Percentiles rank a stretch among this genome's conserved stretches.
phyloP scores from a whole-genome alignment of 1,284 basidiomycete genomes.

The Irpex rosettiformis region DNA sequence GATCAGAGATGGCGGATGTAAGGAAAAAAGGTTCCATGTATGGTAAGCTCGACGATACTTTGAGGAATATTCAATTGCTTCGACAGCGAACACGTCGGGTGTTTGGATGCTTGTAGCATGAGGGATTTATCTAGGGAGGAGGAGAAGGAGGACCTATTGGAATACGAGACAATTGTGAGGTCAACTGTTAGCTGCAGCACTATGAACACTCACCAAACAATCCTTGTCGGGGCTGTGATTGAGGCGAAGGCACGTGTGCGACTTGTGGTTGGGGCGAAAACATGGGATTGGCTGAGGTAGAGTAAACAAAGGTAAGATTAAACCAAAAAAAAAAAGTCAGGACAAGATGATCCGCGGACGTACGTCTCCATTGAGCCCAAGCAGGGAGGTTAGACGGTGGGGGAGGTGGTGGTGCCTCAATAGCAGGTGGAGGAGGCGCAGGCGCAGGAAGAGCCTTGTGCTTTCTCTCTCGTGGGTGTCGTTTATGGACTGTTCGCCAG shows the following conservation, averaged over 20 bases:
- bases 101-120: background rate
- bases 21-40: background rate
- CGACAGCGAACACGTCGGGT: background rate
- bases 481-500: conserved; percentile 69
- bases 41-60: too few species aligned
- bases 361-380: conserved; percentile 78
- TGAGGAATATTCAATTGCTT: too few species aligned
- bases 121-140: conserved; percentile 6
- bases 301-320: background rate
- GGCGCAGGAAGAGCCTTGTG: conserved; percentile 41
- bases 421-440: conserved; percentile 34
- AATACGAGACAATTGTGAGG: background rate
- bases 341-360: conserved; percentile 21
- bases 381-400: conserved; percentile 47
- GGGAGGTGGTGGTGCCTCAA: conserved; percentile 36
- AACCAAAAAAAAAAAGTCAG: background rate
- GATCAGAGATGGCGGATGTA: background rate
- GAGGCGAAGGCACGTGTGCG: conserved; percentile 33
- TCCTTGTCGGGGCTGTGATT: conserved; percentile 46
- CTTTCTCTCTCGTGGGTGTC: conserved; percentile 42
- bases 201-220: conserved; percentile 51
- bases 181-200: background rate
- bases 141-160: conserved; percentile 14
- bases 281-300: conserved; percentile 47
- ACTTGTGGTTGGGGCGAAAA: conserved; percentile 44